Conservation (phyloP, 2,329 filamentous ascomycete genomes). For the Xylaria sp. region DNA sequence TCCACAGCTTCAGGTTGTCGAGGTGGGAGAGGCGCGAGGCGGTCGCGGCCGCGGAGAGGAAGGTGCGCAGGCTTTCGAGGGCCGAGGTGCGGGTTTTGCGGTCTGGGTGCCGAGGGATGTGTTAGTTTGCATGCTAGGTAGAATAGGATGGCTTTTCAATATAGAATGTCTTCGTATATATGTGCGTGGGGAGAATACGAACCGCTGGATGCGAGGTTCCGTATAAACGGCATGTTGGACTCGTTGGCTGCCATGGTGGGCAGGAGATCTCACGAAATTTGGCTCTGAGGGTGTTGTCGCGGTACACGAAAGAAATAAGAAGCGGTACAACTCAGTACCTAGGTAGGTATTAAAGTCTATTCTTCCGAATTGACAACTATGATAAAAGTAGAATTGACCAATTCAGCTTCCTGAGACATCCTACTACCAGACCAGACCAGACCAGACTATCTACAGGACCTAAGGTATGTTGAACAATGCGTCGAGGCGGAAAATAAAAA, state of each 20-base stretch:
- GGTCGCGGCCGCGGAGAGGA: constrained; percentile 67
- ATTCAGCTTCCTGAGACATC: constrained; percentile 9
- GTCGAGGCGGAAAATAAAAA: constrained; percentile 20
- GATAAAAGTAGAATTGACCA: not conserved
- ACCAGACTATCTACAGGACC: not conserved
- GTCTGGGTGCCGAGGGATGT: constrained; percentile 57
- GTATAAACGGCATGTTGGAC: constrained; percentile 74
- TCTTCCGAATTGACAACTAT: not conserved
- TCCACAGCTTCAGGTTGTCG: constrained; percentile 90
- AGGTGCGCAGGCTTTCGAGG: constrained; percentile 76
- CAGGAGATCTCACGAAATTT: not conserved
- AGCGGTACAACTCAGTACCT: too few relatives aligned
- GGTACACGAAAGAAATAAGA: too few relatives aligned
- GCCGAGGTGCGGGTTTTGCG: constrained; percentile 78
- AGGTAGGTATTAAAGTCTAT: not conserved
- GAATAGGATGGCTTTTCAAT: not conserved
- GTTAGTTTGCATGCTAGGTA: not conserved
- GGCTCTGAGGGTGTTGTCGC: not conserved
- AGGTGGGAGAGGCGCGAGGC: constrained; percentile 63
- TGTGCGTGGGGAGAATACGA: constrained; percentile 40
- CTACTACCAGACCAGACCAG: too few relatives aligned
- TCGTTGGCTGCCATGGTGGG: constrained; percentile 47
- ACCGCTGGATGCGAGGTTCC: constrained; percentile 86
- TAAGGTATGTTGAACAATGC: not conserved
- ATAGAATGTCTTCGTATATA: not conserved